phyloP scores from a whole-genome alignment of 163 green algal genomes.

The Scenedesmus sp. region DNA sequence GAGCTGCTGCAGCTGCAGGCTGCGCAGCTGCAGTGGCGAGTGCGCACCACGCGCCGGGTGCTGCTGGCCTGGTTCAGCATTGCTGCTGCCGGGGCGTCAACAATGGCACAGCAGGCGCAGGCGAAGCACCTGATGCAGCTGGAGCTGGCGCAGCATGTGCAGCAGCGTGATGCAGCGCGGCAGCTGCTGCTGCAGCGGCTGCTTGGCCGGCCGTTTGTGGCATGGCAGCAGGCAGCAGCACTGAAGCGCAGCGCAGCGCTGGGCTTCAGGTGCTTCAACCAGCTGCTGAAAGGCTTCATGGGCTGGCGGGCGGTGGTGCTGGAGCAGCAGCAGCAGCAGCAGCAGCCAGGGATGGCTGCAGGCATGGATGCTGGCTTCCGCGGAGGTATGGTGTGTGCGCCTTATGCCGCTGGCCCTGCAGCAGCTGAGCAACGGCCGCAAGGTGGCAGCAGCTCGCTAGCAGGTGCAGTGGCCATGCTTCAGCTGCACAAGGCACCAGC shows the following conservation, averaged over 20 bases:
- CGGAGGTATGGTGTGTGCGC: not conserved
- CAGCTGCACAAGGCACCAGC: not conserved
- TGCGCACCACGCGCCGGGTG: not conserved
- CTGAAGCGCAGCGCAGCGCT: not conserved
- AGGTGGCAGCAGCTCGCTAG: not conserved
- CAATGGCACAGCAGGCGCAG: conserved; percentile 23
- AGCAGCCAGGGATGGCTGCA: not conserved
- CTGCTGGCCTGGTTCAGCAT: not conserved
- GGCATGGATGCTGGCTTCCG: not conserved
- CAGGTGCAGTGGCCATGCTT: not conserved
- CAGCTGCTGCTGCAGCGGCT: not conserved
- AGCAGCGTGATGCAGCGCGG: not conserved
- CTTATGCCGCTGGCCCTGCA: not conserved
- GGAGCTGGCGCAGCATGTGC: not conserved
- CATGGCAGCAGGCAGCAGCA: not conserved
- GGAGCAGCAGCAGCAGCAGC: not conserved
- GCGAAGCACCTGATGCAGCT: conserved; percentile 8
- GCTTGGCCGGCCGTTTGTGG: not conserved
- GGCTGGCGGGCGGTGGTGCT: conserved; percentile 2
- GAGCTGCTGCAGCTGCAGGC: not conserved
- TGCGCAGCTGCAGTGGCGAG: not conserved
- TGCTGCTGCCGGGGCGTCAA: not conserved
- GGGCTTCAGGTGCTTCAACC: conserved; percentile 34
- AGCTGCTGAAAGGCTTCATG: not conserved
- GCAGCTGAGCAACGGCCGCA: not conserved